Evolutionary conservation across 2,329 filamentous ascomycete genomes (phyloP).

Genomic region (Pseudogymnoascus sp.): DNA sequence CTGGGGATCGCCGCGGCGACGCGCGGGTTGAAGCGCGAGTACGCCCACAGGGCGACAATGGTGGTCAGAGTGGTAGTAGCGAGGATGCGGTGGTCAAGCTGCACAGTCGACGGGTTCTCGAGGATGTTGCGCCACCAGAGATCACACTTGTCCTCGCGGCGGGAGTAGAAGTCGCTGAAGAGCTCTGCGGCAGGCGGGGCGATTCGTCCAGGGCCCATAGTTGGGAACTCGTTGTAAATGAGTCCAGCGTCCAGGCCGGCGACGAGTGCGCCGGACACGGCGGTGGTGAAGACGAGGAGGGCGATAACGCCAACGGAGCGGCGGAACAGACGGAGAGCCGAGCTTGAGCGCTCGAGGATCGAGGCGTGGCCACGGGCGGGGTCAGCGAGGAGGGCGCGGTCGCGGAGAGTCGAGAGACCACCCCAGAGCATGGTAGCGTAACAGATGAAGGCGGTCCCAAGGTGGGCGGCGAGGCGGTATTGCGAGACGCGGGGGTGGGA

Average conservation of each 20-base stretch:
- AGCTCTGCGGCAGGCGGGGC: conserved; percentile 77
- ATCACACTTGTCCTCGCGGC: conserved; percentile 68
- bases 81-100: conserved; percentile 89
- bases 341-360: conserved; percentile 54
- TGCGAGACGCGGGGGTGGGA: conserved; percentile 89
- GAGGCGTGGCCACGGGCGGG: conserved; percentile 53
- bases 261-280: conserved; percentile 88
- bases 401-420: conserved; percentile 74
- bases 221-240: conserved; percentile 98
- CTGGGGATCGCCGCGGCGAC: conserved; percentile 51
- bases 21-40: conserved; percentile 57
- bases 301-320: conserved; percentile 63
- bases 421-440: conserved; percentile 93
- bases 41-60: conserved; percentile 73
- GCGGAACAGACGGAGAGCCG: conserved; percentile 65
- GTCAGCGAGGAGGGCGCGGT: conserved; percentile 61
- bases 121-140: conserved; percentile 96
- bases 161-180: conserved; percentile 77
- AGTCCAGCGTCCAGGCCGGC: conserved; percentile 91
- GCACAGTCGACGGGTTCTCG: conserved; percentile 91
- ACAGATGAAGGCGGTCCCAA: conserved; percentile 84
- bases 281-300: conserved; percentile 75
- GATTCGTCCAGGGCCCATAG: conserved; percentile 72
- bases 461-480: conserved; percentile 83
- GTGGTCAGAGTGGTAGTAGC: conserved; percentile 82